These are phyloP conservation scores for Xylariaceae sp. DNA, from an alignment of 2,329 filamentous ascomycete species.

Conservation along the genomic window DNA sequence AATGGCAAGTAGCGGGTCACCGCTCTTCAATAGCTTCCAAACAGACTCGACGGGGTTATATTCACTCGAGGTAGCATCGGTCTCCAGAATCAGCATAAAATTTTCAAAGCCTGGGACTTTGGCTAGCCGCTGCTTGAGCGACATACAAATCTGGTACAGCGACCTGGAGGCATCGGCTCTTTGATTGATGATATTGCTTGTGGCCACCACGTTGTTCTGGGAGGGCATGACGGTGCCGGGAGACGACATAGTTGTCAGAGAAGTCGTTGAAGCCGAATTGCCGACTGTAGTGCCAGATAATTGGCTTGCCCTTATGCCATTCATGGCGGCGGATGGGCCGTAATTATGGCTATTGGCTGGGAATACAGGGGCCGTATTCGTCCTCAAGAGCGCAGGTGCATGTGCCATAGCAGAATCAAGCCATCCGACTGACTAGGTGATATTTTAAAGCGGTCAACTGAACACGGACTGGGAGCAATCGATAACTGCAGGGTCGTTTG, in stretches of 20 bases:
- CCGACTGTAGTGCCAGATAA: constrained; percentile 56
- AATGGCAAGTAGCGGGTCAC: constrained; percentile 77
- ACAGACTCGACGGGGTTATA: constrained; percentile 83
- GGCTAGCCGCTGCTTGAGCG: constrained; percentile 72
- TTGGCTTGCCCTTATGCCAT: constrained; percentile 53
- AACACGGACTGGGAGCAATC: not conserved
- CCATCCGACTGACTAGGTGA: constrained; percentile 22
- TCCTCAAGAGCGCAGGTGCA: constrained; percentile 52
- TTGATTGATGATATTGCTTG: constrained; percentile 94
- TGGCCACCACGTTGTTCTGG: constrained; percentile 63
- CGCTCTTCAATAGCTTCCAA: constrained; percentile 80
- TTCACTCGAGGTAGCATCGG: constrained; percentile 55
- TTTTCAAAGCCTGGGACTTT: constrained; percentile 78
- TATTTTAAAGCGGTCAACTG: not conserved
- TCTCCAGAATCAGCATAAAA: constrained; percentile 65
- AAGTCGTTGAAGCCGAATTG: constrained; percentile 44
- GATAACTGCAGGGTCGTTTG: not conserved
- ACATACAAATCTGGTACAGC: constrained; percentile 91
- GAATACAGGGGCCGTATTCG: constrained; percentile 53
- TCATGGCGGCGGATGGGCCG: constrained; percentile 46
- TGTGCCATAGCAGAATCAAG: constrained; percentile 47
- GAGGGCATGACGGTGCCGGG: constrained; percentile 34
- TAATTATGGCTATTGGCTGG: constrained; percentile 41
- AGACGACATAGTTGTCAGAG: constrained; percentile 44
- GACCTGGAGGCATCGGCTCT: constrained; percentile 87